A percentile compares a stretch with the other conserved stretches of the same genome.
Evolutionary conservation across 352 stramenopile genomes (phyloP).

Genomic region (Phytophthora lateralis): DNA sequence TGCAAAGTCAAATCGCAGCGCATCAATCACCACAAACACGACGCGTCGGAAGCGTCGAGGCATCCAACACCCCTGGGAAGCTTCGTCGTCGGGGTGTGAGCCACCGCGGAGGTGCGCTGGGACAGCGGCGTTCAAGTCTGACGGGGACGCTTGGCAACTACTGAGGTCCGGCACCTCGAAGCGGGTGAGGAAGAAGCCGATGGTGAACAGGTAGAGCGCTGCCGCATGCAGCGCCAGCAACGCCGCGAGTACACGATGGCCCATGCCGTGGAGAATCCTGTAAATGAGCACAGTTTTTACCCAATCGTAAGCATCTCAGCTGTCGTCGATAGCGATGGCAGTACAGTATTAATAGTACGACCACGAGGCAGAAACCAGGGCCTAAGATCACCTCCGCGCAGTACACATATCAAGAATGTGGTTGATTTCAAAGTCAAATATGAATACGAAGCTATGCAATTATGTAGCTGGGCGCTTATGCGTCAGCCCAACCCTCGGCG

Average conservation of each 20-base stretch:
- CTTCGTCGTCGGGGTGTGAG: conserved; percentile 2
- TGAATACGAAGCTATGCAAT: conserved; percentile 27
- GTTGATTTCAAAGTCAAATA: conserved; percentile 5
- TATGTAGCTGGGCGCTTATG: conserved; percentile 42
- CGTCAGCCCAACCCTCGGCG: conserved; percentile 88
- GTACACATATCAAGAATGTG: not conserved
- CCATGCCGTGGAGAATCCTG: conserved; percentile 23
- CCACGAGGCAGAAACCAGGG: too few relatives aligned
- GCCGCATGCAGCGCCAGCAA: conserved; percentile 51
- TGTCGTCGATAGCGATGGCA: too few relatives aligned
- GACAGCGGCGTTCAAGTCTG: conserved; percentile 1
- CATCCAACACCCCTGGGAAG: conserved; percentile 65
- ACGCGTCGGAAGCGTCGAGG: conserved; percentile 77
- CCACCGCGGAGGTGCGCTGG: conserved; percentile 14
- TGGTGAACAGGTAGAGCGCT: conserved; percentile 84
- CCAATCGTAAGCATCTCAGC: conserved; percentile 11
- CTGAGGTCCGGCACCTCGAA: conserved; percentile 83
- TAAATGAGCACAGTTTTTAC: conserved; percentile 12
- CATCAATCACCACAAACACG: conserved; percentile 96
- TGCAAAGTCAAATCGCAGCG: conserved; percentile 97
- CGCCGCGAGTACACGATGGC: conserved; percentile 32
- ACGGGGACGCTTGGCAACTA: conserved; percentile 46
- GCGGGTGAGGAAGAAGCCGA: conserved; percentile 90
- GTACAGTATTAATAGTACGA: too few relatives aligned
- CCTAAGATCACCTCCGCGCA: too few relatives aligned